Evolutionary conservation across 495 filamentous ascomycete species (phyloP).

Genomic region (Tuber borchii): DNA sequence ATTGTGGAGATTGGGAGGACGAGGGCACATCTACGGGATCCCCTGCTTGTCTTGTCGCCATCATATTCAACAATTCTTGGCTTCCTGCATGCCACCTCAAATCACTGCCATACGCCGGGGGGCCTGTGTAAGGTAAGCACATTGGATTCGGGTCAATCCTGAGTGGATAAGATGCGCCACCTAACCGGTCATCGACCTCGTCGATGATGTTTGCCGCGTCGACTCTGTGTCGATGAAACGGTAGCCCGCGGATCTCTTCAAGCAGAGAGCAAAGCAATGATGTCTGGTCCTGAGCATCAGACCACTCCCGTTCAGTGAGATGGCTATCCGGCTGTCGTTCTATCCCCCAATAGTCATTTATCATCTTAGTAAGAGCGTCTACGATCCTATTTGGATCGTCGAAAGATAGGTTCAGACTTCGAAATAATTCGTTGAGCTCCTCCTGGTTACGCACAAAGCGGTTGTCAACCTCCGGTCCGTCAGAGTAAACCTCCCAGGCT

Average conservation of each 20-base stretch:
- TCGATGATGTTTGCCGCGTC: constrained; percentile 24
- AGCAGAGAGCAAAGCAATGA: constrained; percentile 5
- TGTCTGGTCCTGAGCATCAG: not conserved
- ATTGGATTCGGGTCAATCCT: constrained; percentile 12
- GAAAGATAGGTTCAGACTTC: constrained; percentile 14
- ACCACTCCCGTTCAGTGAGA: not conserved
- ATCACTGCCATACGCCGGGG: not conserved
- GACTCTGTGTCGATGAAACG: constrained; percentile 19
- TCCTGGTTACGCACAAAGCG: constrained; percentile 10
- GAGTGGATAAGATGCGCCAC: not conserved
- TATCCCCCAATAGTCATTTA: not conserved
- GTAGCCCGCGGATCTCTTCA: constrained; percentile 9
- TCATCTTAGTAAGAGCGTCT: not conserved
- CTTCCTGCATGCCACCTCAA: not conserved
- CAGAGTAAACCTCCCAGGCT: not conserved
- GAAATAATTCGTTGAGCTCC: constrained; percentile 23
- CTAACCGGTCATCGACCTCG: constrained; percentile 8
- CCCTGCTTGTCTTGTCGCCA: constrained; percentile 4
- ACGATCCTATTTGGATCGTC: constrained; percentile 19
- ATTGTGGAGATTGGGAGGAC: constrained; percentile 7
- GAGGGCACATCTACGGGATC: not conserved
- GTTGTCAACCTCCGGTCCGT: not conserved
- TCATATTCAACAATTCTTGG: not conserved
- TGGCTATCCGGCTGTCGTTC: not conserved
- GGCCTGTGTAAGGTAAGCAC: not conserved